Conservation (phyloP, 2,329 filamentous ascomycete genomes). For the Volutella citrinella region DNA sequence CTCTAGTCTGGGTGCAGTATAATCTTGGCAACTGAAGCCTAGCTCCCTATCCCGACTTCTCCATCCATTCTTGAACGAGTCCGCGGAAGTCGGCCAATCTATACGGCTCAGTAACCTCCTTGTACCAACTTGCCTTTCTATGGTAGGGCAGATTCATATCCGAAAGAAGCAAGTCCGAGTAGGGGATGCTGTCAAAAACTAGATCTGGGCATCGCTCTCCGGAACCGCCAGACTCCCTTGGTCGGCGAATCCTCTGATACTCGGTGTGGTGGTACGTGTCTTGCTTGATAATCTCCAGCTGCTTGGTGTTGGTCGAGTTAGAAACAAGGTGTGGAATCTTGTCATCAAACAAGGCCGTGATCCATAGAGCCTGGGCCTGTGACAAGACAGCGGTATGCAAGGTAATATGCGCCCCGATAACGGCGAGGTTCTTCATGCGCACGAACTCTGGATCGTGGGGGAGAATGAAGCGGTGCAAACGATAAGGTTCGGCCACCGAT, state of each 20-base stretch:
- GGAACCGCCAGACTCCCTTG: too few relatives aligned
- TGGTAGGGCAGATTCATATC: constrained; percentile 57
- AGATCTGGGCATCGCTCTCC: too few relatives aligned
- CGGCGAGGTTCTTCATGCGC: constrained; percentile 31
- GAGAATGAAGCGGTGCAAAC: constrained; percentile 23
- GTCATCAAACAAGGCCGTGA: constrained; percentile 53
- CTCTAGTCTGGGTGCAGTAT: too few relatives aligned
- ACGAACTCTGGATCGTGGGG: constrained; percentile 12
- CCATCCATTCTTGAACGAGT: constrained; percentile 18
- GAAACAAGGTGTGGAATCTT: too few relatives aligned
- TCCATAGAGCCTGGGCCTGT: constrained; percentile 45
- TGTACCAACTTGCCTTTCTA: constrained; percentile 5
- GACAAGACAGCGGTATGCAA: constrained; percentile 30
- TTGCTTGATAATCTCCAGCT: too few relatives aligned
- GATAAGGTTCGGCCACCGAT: too few relatives aligned
- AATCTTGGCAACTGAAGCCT: too few relatives aligned
- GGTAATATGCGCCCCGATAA: constrained; percentile 28
- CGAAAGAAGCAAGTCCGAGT: constrained; percentile 49
- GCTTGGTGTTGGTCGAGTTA: too few relatives aligned
- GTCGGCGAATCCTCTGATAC: too few relatives aligned
- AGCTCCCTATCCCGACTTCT: too few relatives aligned
- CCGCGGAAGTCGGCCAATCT: constrained; percentile 18
- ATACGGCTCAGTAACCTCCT: constrained; percentile 8
- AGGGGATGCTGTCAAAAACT: constrained; percentile 70
- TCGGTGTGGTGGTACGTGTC: too few relatives aligned